Evolutionary conservation across 2,329 filamentous ascomycete genomes (phyloP).

Genomic region (Pseudohalonectria lignicola): DNA sequence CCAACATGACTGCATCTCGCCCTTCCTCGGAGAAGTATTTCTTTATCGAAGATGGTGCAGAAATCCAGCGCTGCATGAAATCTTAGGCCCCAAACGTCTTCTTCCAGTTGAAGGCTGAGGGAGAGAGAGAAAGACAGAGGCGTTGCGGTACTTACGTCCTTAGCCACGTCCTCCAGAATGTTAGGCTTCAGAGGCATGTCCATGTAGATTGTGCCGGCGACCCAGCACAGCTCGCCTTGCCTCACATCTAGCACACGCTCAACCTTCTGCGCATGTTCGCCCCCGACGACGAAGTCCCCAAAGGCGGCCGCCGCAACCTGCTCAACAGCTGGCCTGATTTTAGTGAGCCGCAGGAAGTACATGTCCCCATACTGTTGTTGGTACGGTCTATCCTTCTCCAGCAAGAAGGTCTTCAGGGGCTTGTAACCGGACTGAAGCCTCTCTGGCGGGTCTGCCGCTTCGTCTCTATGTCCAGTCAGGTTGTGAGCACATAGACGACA

Average conservation of each 20-base stretch:
- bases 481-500: neutral
- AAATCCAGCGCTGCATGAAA: slow-evolving; percentile 93
- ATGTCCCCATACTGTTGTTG: slow-evolving; percentile 95
- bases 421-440: slow-evolving; percentile 52
- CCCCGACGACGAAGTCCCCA: slow-evolving; percentile 66
- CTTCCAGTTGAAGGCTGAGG: too few relatives aligned
- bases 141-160: slow-evolving; percentile 52
- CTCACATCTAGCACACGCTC: slow-evolving; percentile 90
- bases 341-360: slow-evolving; percentile 86
- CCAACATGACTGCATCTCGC: slow-evolving; percentile 67
- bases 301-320: slow-evolving; percentile 63
- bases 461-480: too few relatives aligned
- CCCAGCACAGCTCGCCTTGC: slow-evolving; percentile 93
- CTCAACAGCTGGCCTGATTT: slow-evolving; percentile 77
- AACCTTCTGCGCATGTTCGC: slow-evolving; percentile 61
- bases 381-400: slow-evolving; percentile 66
- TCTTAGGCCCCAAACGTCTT: too few relatives aligned
- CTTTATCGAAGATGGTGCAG: slow-evolving; percentile 63
- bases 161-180: slow-evolving; percentile 87
- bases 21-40: slow-evolving; percentile 61
- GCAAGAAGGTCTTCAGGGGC: slow-evolving; percentile 61
- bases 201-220: slow-evolving; percentile 91
- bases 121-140: neutral
- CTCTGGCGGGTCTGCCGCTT: too few relatives aligned
- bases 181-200: slow-evolving; percentile 95